phyloP scores from a whole-genome alignment of 768 basidiomycete species.

The Gautieria morchelliformis region DNA sequence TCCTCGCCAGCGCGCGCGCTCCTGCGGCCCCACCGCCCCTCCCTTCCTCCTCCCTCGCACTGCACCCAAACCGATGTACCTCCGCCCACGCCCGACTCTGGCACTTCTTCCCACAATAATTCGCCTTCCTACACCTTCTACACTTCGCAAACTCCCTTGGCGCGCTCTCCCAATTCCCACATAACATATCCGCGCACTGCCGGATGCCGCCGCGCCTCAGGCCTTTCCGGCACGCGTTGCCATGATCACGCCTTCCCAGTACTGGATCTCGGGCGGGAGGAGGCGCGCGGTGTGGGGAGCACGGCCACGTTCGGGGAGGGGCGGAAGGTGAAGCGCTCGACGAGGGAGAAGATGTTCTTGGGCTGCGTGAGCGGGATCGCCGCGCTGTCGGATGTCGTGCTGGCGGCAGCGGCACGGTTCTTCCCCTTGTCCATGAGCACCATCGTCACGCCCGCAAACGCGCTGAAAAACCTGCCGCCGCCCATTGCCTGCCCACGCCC shows the following conservation, averaged over 20 bases:
- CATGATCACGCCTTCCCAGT: constrained; percentile 99
- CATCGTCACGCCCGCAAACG: constrained; percentile 1
- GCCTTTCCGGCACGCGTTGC: constrained; percentile 97
- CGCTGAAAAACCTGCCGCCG: neutral
- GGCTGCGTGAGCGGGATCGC: constrained; percentile 34
- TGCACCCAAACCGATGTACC: constrained; percentile 93
- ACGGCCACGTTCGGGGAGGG: constrained; percentile 76
- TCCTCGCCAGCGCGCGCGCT: neutral
- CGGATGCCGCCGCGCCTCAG: constrained; percentile 86
- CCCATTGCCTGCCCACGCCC: neutral
- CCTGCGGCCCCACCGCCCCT: neutral
- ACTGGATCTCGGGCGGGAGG: constrained; percentile 85
- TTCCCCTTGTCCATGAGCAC: constrained; percentile 11
- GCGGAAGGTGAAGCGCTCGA: constrained; percentile 93
- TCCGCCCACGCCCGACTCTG: constrained; percentile 96
- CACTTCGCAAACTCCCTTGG: constrained; percentile 98
- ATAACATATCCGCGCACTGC: constrained; percentile 97
- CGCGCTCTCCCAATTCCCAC: constrained; percentile 87
- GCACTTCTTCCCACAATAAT: constrained; percentile 97
- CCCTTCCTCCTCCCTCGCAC: constrained; percentile 43
- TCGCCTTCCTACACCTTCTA: constrained; percentile 89
- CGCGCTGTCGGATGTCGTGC: constrained; percentile 13
- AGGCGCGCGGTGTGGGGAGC: constrained; percentile 56
- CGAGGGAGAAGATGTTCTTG: constrained; percentile 92
- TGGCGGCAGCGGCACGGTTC: constrained; percentile 9